Percentiles rank a stretch among this genome's conserved stretches.
Evolutionary conservation across 495 filamentous ascomycete species (phyloP).

Genomic region (Penicillium turbatum): DNA sequence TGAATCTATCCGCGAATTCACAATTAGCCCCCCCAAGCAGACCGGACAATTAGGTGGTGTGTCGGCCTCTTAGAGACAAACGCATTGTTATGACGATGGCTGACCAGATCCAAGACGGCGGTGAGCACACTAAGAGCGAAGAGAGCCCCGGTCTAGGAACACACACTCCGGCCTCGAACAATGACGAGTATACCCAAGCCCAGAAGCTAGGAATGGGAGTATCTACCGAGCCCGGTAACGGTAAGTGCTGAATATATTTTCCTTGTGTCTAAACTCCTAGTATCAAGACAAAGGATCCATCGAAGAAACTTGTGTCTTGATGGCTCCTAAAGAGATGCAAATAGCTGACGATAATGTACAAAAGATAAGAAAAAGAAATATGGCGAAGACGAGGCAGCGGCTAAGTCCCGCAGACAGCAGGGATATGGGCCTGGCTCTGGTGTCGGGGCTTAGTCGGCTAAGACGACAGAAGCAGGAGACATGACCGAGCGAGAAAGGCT

Average conservation of each 20-base stretch:
- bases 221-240: conserved; percentile 26
- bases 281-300: conserved; percentile 25
- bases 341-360: conserved; percentile 47
- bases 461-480: conserved; percentile 10
- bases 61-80: background rate
- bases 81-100: background rate
- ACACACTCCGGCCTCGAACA: conserved; percentile 6
- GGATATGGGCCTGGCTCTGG: conserved; percentile 57
- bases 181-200: conserved; percentile 27
- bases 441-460: conserved; percentile 48
- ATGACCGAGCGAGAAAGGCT: conserved; percentile 8
- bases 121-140: conserved; percentile 32
- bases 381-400: conserved; percentile 34
- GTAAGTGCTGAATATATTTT: conserved; percentile 32
- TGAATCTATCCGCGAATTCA: conserved; percentile 52
- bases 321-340: conserved; percentile 21
- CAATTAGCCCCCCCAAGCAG: conserved; percentile 47
- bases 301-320: conserved; percentile 6
- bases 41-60: conserved; percentile 58
- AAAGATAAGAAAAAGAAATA: conserved; percentile 30
- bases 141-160: conserved; percentile 13
- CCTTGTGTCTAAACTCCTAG: conserved; percentile 35
- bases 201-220: conserved; percentile 30
- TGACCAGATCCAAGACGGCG: conserved; percentile 14
- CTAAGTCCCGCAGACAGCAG: conserved; percentile 49